These are phyloP conservation scores for Sparassis latifolia DNA, from an alignment of 1,284 basidiomycete genomes.

Conservation along the genomic window DNA sequence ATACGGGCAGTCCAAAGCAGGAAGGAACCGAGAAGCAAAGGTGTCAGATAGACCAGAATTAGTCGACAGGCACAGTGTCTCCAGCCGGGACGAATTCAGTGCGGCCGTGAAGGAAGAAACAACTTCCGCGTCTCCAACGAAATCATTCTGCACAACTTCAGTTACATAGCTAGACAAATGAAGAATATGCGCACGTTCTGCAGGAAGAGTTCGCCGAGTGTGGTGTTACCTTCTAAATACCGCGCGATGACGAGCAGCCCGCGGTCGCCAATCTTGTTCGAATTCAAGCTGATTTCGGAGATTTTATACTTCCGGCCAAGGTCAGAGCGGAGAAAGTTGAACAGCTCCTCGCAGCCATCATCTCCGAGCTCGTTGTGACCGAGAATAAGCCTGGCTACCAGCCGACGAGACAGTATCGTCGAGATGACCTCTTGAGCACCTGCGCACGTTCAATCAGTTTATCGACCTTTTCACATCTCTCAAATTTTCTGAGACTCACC, in stretches of 20 bases:
- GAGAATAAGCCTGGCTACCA: constrained; percentile 45
- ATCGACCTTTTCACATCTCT: too few species aligned
- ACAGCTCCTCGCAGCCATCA: constrained; percentile 49
- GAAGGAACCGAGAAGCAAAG: constrained; percentile 46
- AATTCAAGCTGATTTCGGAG: constrained; percentile 49
- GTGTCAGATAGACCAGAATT: constrained; percentile 39
- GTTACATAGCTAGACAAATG: background rate
- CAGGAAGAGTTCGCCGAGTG: constrained; percentile 42
- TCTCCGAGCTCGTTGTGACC: constrained; percentile 55
- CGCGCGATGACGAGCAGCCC: constrained; percentile 46
- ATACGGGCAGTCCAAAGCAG: constrained; percentile 36
- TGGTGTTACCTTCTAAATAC: constrained; percentile 43
- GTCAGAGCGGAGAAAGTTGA: constrained; percentile 46
- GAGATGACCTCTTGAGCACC: constrained; percentile 44
- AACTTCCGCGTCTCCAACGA: constrained; percentile 31
- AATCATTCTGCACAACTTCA: constrained; percentile 33
- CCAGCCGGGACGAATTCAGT: constrained; percentile 42
- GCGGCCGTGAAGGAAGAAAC: constrained; percentile 35
- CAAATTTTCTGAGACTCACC: constrained; percentile 7
- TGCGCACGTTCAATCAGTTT: too few species aligned
- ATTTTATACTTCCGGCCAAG: constrained; percentile 42
- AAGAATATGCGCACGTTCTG: constrained; percentile 42
- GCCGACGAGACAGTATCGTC: constrained; percentile 33
- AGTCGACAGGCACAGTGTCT: constrained; percentile 37
- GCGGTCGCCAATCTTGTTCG: constrained; percentile 46